These are phyloP conservation scores for Lycium ferocissimum DNA, from an alignment of 257 asterid species.

Conservation along the genomic window DNA sequence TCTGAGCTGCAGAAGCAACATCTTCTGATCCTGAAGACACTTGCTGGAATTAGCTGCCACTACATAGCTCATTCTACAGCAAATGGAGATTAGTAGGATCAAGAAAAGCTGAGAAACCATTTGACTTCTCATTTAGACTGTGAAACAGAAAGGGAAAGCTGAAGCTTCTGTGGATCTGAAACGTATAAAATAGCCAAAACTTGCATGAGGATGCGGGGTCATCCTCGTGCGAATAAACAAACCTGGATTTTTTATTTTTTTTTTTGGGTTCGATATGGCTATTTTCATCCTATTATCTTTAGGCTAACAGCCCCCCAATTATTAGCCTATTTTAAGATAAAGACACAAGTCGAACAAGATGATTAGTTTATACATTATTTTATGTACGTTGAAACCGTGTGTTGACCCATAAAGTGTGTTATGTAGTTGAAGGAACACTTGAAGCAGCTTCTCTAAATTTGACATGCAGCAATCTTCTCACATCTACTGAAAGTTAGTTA, in stretches of 20 bases:
- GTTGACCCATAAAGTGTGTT: too few relatives aligned
- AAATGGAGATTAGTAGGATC: slow-evolving; percentile 31
- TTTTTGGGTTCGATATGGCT: not conserved
- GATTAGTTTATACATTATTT: too few relatives aligned
- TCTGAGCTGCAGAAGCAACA: slow-evolving; percentile 51
- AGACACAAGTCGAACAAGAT: too few relatives aligned
- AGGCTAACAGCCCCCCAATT: not conserved
- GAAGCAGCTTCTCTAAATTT: too few relatives aligned
- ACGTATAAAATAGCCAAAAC: not conserved
- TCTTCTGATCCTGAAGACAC: slow-evolving; percentile 48
- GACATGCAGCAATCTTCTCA: too few relatives aligned
- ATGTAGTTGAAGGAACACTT: too few relatives aligned
- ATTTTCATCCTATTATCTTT: not conserved
- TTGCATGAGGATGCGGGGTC: not conserved
- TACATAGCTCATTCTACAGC: slow-evolving; percentile 16
- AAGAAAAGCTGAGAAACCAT: slow-evolving; percentile 30
- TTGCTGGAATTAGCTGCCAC: slow-evolving; percentile 40
- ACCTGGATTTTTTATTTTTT: too few relatives aligned
- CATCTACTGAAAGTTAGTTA: too few relatives aligned
- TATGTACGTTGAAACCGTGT: too few relatives aligned
- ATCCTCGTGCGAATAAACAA: not conserved
- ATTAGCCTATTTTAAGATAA: not conserved
- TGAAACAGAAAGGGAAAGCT: not conserved
- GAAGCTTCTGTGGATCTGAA: not conserved
- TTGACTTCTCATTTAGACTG: slow-evolving; percentile 39